These are phyloP conservation scores for Wickerhamiella lipophila DNA, from an alignment of 805 yeast genomes.

Conservation along the genomic window DNA sequence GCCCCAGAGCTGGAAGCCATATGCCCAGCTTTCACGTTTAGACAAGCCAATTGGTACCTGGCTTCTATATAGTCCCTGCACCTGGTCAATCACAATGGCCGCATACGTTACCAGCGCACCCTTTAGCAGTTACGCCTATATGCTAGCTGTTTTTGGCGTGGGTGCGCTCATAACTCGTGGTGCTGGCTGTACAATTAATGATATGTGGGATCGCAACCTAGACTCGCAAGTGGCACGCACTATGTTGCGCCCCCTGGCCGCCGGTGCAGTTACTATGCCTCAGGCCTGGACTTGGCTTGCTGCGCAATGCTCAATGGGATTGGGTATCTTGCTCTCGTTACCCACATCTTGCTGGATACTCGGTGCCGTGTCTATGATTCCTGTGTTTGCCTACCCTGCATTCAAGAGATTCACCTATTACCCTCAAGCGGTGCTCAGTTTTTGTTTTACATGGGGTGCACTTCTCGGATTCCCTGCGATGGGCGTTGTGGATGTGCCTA, in stretches of 20 bases:
- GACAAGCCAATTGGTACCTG: constrained; percentile 96
- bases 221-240: constrained; percentile 84
- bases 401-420: constrained; percentile 92
- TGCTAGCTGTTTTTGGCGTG: constrained; percentile 56
- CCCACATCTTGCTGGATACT: constrained; percentile 73
- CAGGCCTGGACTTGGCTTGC: constrained; percentile 62
- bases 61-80: constrained; percentile 67
- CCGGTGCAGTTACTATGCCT: constrained; percentile 59
- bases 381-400: constrained; percentile 79
- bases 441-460: constrained; percentile 91
- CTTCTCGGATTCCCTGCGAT: constrained; percentile 91
- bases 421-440: constrained; percentile 73
- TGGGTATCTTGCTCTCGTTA: constrained; percentile 53
- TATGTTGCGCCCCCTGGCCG: constrained; percentile 81
- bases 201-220: constrained; percentile 67
- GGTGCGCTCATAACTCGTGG: constrained; percentile 93
- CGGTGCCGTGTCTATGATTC: constrained; percentile 67
- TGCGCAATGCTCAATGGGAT: constrained; percentile 62
- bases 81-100: constrained; percentile 90
- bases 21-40: constrained; percentile 79
- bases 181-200: constrained; percentile 95
- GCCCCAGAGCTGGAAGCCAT: constrained; percentile 71
- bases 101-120: constrained; percentile 61
- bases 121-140: constrained; percentile 44
- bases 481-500: constrained; percentile 65